Conservation (phyloP, 78 protist species). For the Reticulomyxa filosa region DNA sequence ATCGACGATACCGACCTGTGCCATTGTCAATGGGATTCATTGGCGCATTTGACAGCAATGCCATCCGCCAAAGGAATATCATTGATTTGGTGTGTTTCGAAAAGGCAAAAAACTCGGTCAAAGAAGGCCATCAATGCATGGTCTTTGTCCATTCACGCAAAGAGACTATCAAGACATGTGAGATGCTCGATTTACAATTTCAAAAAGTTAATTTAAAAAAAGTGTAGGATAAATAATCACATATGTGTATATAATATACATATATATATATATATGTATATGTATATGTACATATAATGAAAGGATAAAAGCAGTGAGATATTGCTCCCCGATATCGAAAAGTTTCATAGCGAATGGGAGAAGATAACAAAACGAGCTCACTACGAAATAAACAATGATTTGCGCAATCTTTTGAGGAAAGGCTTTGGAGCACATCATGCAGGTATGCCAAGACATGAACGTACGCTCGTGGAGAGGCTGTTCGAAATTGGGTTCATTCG, state of each 20-base stretch:
- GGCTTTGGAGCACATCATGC: constrained; percentile 81
- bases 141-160: constrained; percentile 89
- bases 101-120: background rate
- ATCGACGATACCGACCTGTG: background rate
- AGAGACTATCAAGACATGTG: constrained; percentile 64
- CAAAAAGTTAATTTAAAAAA: too few species aligned
- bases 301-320: too few species aligned
- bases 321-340: too few species aligned
- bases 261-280: background rate
- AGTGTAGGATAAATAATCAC: background rate
- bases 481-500: constrained; percentile 51
- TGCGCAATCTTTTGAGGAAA: too few species aligned
- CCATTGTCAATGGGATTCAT: background rate
- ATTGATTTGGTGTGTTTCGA: background rate
- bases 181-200: too few species aligned
- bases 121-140: constrained; percentile 48
- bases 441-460: constrained; percentile 71
- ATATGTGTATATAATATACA: background rate
- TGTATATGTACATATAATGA: background rate
- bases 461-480: constrained; percentile 62
- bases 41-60: background rate
- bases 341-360: too few species aligned
- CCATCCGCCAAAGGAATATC: background rate
- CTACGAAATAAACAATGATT: too few species aligned
- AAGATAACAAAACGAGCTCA: too few species aligned